Conservation (phyloP, 2,329 filamentous ascomycete genomes). For the Aspergillus costaricaensis region DNA sequence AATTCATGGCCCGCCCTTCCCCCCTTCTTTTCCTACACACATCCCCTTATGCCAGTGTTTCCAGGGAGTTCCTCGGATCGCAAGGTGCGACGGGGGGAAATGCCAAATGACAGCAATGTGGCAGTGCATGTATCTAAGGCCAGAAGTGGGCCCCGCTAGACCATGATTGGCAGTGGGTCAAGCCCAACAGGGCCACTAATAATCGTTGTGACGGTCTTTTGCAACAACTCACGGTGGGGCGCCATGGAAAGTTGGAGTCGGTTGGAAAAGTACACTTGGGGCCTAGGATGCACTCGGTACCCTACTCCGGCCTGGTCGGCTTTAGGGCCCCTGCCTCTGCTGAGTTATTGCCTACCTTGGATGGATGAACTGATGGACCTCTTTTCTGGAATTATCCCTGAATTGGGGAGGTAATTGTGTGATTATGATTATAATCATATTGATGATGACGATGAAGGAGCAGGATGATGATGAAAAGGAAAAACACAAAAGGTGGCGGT, state of each 20-base stretch:
- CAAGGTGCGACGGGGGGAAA: conserved; percentile 10
- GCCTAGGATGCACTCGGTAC: conserved; percentile 11
- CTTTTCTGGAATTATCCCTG: conserved; percentile 13
- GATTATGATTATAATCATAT: background rate
- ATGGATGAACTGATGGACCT: background rate
- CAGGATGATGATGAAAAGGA: background rate
- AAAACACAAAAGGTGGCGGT: background rate
- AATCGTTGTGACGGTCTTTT: conserved; percentile 16
- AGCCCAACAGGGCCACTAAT: conserved; percentile 21
- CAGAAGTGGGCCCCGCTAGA: conserved; percentile 23
- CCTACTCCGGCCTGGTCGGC: conserved; percentile 3
- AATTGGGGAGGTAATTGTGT: background rate
- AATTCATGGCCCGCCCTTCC: background rate
- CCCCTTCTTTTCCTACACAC: background rate
- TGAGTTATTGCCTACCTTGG: background rate
- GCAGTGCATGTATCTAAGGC: conserved; percentile 30
- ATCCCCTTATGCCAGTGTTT: background rate
- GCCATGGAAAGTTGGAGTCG: conserved; percentile 9
- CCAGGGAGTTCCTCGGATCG: conserved; percentile 16
- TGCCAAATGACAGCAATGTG: conserved; percentile 29
- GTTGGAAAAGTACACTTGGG: conserved; percentile 3
- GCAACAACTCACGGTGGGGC: conserved; percentile 20
- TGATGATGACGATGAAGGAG: background rate
- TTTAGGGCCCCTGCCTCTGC: background rate
- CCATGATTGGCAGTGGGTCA: conserved; percentile 20